Evolutionary conservation across 2,329 filamentous ascomycete species (phyloP).

Genomic region (Verticillium alfalfae): DNA sequence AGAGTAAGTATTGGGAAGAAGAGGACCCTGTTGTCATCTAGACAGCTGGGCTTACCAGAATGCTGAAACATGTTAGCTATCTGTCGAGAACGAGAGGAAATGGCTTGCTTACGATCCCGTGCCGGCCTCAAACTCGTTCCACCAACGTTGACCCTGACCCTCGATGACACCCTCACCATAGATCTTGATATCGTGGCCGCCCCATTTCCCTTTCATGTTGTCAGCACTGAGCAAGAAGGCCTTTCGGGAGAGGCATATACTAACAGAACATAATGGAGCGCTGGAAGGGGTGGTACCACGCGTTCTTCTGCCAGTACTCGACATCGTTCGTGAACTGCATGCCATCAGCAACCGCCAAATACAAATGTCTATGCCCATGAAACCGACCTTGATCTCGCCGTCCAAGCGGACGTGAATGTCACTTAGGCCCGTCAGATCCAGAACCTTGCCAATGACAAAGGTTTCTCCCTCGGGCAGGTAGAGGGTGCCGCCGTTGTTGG

Average conservation of each 20-base stretch:
- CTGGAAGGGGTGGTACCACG: conserved; percentile 35
- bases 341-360: background rate
- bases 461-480: conserved; percentile 47
- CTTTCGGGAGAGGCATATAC: background rate
- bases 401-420: conserved; percentile 54
- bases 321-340: conserved; percentile 35
- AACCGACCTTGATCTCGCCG: conserved; percentile 38
- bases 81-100: background rate
- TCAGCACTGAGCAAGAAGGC: background rate
- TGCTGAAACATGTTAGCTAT: background rate
- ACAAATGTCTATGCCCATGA: background rate
- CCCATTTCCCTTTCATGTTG: conserved; percentile 43
- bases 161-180: conserved; percentile 53
- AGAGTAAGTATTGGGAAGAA: background rate
- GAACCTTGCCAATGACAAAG: conserved; percentile 53
- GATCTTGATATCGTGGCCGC: conserved; percentile 56
- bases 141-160: conserved; percentile 44
- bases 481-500: conserved; percentile 54
- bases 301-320: conserved; percentile 34
- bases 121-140: conserved; percentile 31
- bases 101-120: conserved; percentile 10
- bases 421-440: conserved; percentile 53
- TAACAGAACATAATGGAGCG: conserved; percentile 48
- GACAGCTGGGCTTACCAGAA: background rate
- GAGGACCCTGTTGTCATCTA: too few relatives aligned